These are phyloP conservation scores for Hyaloscypha finlandica DNA, from an alignment of 495 filamentous ascomycete species.

Conservation along the genomic window DNA sequence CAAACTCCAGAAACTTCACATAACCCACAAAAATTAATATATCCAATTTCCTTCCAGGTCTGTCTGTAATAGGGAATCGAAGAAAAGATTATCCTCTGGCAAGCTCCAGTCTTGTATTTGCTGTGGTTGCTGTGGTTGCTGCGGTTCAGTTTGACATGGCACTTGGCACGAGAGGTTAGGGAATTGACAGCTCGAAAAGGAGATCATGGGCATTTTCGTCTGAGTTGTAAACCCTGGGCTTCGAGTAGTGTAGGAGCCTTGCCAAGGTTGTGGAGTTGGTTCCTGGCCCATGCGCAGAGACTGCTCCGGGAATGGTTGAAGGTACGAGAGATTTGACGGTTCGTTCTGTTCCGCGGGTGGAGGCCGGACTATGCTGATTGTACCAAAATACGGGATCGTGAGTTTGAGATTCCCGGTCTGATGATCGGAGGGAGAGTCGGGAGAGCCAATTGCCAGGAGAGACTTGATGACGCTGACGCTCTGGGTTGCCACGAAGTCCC, in stretches of 20 bases:
- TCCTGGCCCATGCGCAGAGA: not conserved
- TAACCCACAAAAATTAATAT: not conserved
- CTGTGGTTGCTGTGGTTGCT: conserved; percentile 3
- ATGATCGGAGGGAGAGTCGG: not conserved
- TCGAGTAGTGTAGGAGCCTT: not conserved
- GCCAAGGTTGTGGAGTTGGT: not conserved
- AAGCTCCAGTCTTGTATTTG: conserved; percentile 23
- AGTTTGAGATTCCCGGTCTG: conserved; percentile 36
- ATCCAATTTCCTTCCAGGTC: conserved; percentile 34
- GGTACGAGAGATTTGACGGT: not conserved
- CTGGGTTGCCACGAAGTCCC: conserved; percentile 43
- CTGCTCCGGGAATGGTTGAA: not conserved
- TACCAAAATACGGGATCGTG: conserved; percentile 49
- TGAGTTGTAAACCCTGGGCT: not conserved
- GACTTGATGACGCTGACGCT: conserved; percentile 43
- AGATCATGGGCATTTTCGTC: conserved; percentile 11
- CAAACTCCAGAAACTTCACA: not conserved
- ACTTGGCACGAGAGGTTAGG: conserved; percentile 2
- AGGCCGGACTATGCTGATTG: conserved; percentile 43
- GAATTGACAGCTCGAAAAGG: conserved; percentile 19
- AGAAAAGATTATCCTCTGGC: conserved; percentile 28
- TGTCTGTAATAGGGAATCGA: conserved; percentile 30
- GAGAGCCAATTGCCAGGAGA: conserved; percentile 40
- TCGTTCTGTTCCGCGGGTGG: conserved; percentile 15
- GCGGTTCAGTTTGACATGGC: not conserved